phyloP scores from a whole-genome alignment of 345 rosid species.

The Melastoma malabathricum region DNA sequence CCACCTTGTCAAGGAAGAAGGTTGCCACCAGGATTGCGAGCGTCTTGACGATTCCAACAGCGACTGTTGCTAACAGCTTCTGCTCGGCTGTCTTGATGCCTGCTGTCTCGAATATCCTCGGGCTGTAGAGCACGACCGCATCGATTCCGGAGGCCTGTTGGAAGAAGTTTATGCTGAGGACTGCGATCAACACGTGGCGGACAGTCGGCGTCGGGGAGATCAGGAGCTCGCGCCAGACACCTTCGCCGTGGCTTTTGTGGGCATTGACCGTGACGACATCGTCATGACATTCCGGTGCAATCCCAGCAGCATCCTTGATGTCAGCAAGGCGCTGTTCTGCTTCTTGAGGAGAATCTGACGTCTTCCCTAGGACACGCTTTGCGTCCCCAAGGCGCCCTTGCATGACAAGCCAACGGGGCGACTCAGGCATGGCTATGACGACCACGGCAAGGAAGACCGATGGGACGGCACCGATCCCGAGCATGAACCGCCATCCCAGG shows the following conservation, averaged over 20 bases:
- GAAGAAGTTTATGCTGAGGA: constrained; percentile 46
- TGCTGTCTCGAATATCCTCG: constrained; percentile 53
- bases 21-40: constrained; percentile 50
- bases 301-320: constrained; percentile 73
- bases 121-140: constrained; percentile 63
- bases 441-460: constrained; percentile 41
- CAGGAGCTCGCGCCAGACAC: constrained; percentile 58
- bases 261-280: constrained; percentile 39
- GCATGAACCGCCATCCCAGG: constrained; percentile 77
- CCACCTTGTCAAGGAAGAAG: constrained; percentile 44
- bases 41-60: constrained; percentile 52
- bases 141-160: constrained; percentile 70
- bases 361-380: constrained; percentile 54
- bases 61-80: constrained; percentile 52
- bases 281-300: constrained; percentile 60
- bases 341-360: constrained; percentile 57
- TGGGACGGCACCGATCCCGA: constrained; percentile 64
- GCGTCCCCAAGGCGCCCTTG: constrained; percentile 84
- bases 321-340: constrained; percentile 45
- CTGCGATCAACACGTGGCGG: constrained; percentile 45
- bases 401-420: constrained; percentile 91
- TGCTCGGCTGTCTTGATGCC: constrained; percentile 30
- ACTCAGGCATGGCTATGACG: constrained; percentile 79
- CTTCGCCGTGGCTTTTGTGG: constrained; percentile 29
- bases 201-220: constrained; percentile 43